phyloP scores from a whole-genome alignment of 768 basidiomycete species.

The Suillus subluteus region DNA sequence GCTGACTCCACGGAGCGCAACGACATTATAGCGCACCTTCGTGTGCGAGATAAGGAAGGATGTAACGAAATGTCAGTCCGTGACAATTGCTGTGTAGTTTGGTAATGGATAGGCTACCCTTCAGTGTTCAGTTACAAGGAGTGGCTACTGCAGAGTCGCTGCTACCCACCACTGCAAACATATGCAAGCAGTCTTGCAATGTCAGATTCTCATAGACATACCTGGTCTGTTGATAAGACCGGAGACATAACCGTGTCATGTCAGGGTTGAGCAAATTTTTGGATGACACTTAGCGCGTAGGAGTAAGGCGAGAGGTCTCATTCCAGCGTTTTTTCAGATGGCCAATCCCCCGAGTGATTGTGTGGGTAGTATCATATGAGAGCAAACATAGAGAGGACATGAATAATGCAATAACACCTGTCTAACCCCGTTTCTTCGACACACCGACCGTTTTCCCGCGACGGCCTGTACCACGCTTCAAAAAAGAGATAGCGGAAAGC shows the following conservation, averaged over 20 bases:
- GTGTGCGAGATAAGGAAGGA: background rate
- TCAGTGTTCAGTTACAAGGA: background rate
- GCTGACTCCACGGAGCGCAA: background rate
- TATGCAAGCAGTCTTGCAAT: background rate
- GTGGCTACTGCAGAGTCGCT: background rate
- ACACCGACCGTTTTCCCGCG: slow-evolving; percentile 97
- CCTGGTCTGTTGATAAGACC: background rate
- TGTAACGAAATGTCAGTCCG: background rate
- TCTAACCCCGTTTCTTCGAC: slow-evolving; percentile 82
- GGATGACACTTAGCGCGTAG: background rate
- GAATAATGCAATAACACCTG: slow-evolving; percentile 12
- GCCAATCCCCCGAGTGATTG: background rate
- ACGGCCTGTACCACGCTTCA: slow-evolving; percentile 59
- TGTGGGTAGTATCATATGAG: background rate
- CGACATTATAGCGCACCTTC: background rate
- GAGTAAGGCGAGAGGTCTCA: background rate
- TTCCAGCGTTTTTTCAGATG: background rate
- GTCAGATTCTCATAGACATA: background rate
- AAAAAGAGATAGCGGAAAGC: background rate
- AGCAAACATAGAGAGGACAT: background rate
- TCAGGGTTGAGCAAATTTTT: background rate
- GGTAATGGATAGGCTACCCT: background rate
- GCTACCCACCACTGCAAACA: background rate
- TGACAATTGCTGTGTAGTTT: background rate
- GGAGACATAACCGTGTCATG: background rate